Base-by-base conservation (phyloP, 306 rosid species). In the Quercus bicolor region DNA sequence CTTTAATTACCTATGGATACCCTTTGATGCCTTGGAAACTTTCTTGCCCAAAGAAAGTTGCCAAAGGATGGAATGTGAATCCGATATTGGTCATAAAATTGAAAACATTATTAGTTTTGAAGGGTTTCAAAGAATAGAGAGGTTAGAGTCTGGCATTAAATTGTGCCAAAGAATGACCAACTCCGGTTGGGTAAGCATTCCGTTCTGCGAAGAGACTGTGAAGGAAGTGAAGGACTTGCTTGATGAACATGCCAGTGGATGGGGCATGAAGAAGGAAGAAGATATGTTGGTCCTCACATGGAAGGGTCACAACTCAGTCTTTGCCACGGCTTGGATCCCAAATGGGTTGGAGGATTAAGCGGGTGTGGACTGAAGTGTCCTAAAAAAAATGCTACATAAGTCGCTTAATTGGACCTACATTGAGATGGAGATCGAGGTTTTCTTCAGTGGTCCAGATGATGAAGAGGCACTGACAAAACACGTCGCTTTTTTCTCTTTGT, bases 181-280 rank as follows among this genome's bases (percentile, higher is more conserved):
- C 77, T 83, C 75, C 0, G 98, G 98, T 0, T 91, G 82, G 68
- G 66, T 80, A 14, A 85, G 88, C 78, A 75, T 85, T 19, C 83
- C 89, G 7, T 92, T 95, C 72, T 78, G 87, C 33, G 98, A 92
- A 54, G 97, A 89, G 73, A 89, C 93, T 13, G 78, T 83, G 18
- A 75, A 48, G 48, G 98, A 92, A 78, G 96, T 92, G 26, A 93
- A 90, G 82, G 86, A 23, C 6, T 89, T 92, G 94, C 86, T 95
- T 28, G 97, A 93, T 74, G 98, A 93, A 72, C 98, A 95, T 79
- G 98, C 98, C n/a, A 90, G 94, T 79, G 98, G 97, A 11, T 95
- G 98, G 98, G 98, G 98, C 2, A 92, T 95, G 98, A 95, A 95
- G 81, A 89, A 84, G 53, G 98, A 95, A 77, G 98, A 92, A 75